Evolutionary conservation across 768 basidiomycete genomes (phyloP).

Genomic region (Leccinum uliginosum): DNA sequence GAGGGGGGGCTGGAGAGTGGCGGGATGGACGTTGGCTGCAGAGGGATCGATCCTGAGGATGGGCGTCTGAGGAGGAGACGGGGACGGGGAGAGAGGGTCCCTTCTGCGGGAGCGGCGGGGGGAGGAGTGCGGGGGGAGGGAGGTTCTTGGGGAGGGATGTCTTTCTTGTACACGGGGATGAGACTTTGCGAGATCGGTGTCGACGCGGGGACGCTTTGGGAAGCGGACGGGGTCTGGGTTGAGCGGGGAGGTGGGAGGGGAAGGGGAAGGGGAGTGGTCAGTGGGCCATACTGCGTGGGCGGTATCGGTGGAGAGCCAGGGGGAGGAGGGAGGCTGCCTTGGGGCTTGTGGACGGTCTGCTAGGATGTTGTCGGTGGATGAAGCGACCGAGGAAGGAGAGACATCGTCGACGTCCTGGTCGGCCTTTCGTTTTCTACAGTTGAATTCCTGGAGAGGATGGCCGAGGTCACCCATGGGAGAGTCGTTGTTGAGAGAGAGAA

Average conservation of each 20-base stretch:
- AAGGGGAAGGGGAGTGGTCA: conserved; percentile 32
- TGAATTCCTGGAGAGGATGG: conserved; percentile 43
- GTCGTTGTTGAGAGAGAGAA: conserved; percentile 3
- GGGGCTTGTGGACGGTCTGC: conserved; percentile 37
- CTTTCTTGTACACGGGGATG: conserved; percentile 12
- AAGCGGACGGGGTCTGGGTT: conserved; percentile 29
- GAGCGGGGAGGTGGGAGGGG: conserved; percentile 37
- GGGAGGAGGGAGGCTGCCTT: conserved; percentile 35
- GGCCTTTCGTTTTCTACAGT: conserved; percentile 68
- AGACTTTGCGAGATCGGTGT: conserved; percentile 18
- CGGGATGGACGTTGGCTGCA: conserved; percentile 22
- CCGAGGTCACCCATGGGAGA: conserved; percentile 61
- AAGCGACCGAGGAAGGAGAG: conserved; percentile 30
- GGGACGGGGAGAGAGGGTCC: conserved; percentile 29
- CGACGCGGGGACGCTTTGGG: conserved; percentile 30
- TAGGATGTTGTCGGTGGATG: conserved; percentile 31
- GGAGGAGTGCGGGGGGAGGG: conserved; percentile 22
- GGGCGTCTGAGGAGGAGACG: conserved; percentile 17
- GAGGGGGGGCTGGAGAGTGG: conserved; percentile 26
- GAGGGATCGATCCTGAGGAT: conserved; percentile 26
- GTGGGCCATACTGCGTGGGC: conserved; percentile 36
- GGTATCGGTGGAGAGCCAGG: conserved; percentile 30
- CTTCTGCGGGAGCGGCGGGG: conserved; percentile 29
- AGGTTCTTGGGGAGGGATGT: conserved; percentile 10
- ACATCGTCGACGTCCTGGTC: conserved; percentile 41